Evolutionary conservation across 2,329 filamentous ascomycete species (phyloP).

Genomic region (Incumbomyces lentus): DNA sequence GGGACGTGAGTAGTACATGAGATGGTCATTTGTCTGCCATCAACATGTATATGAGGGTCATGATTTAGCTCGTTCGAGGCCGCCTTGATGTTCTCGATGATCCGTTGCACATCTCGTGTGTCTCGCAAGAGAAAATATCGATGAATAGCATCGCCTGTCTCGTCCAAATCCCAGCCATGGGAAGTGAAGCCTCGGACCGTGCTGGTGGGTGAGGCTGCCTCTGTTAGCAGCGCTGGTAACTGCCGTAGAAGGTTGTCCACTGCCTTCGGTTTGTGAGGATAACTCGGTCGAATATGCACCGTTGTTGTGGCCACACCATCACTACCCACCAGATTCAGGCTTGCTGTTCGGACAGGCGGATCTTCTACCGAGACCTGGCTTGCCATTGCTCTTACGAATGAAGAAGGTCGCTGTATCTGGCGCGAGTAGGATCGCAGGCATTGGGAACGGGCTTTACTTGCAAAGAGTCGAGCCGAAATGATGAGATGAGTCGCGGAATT

Average conservation of each 20-base stretch:
- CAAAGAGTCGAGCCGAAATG: no score
- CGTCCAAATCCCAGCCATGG: conserved; percentile 15
- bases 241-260: not conserved
- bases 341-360: not conserved
- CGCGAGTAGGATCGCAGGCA: no score
- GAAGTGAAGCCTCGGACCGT: not conserved
- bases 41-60: conserved; percentile 17
- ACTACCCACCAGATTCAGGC: not conserved
- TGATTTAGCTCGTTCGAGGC: conserved; percentile 16
- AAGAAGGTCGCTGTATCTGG: no score
- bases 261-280: conserved; percentile 4
- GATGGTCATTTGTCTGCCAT: conserved; percentile 10
- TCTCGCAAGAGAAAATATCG: conserved; percentile 11
- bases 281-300: not conserved
- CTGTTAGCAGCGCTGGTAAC: not conserved
- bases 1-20: conserved; percentile 21
- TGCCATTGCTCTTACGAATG: no score
- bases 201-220: not conserved
- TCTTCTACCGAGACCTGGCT: no score
- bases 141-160: conserved; percentile 16
- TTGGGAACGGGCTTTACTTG: no score
- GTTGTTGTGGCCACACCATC: not conserved
- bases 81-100: conserved; percentile 10
- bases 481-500: no score
- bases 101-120: conserved; percentile 5